phyloP scores from a whole-genome alignment of 2,329 filamentous ascomycete genomes.

The Diaporthe batatas region DNA sequence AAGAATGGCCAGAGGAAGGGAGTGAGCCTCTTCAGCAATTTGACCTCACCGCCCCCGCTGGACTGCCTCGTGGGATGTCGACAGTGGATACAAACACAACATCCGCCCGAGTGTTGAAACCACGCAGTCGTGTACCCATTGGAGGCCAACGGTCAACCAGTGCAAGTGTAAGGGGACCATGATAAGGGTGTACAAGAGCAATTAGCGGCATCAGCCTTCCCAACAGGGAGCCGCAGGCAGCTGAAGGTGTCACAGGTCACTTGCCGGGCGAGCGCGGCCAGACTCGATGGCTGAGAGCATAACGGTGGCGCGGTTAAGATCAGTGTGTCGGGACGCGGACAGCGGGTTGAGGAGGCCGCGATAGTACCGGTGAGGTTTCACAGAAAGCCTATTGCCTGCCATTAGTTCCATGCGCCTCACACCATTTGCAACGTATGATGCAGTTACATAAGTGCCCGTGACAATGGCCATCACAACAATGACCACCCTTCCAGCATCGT shows the following conservation, averaged over 20 bases:
- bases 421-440: conserved; percentile 33
- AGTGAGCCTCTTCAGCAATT: not conserved
- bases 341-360: conserved; percentile 27
- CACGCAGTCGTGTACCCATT: not conserved
- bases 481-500: conserved; percentile 19
- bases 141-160: conserved; percentile 18
- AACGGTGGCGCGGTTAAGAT: conserved; percentile 30
- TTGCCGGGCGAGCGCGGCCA: conserved; percentile 25
- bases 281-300: conserved; percentile 36
- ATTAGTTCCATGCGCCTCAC: conserved; percentile 28
- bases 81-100: not conserved
- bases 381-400: conserved; percentile 34
- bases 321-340: conserved; percentile 18
- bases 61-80: not conserved
- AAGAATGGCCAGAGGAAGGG: not conserved
- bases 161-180: conserved; percentile 32
- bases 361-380: conserved; percentile 28
- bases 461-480: conserved; percentile 1
- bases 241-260: conserved; percentile 34
- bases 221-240: conserved; percentile 24
- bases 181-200: not conserved
- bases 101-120: not conserved
- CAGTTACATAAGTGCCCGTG: conserved; percentile 21
- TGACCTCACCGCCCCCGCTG: conserved; percentile 16
- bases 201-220: conserved; percentile 33